Percentiles rank a stretch among this genome's conserved stretches.
Conservation (phyloP, 192 early-diverging fungal species). For the Entomortierella beljakovae region DNA sequence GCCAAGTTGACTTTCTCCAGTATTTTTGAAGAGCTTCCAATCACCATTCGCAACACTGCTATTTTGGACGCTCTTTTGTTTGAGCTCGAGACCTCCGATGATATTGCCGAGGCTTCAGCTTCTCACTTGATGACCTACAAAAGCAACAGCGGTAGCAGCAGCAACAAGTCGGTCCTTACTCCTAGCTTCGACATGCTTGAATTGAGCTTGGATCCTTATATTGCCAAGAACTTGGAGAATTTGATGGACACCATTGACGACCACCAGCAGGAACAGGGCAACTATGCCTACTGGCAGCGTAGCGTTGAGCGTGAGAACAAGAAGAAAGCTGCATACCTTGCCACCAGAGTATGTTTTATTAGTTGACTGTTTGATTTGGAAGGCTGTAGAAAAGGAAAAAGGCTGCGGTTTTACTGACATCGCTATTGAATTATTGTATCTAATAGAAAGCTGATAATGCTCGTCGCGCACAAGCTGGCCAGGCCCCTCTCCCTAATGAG, state of each 20-base stretch:
- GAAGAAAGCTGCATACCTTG: slow-evolving; percentile 71
- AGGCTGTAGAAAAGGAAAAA: too few species aligned
- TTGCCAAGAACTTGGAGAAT: slow-evolving; percentile 89
- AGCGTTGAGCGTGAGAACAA: slow-evolving; percentile 88
- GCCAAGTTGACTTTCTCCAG: slow-evolving; percentile 85
- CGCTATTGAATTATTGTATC: background rate
- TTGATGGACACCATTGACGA: slow-evolving; percentile 89
- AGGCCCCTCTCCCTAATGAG: slow-evolving; percentile 80
- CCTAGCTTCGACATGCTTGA: slow-evolving; percentile 80
- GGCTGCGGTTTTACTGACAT: too few species aligned
- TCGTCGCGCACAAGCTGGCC: slow-evolving; percentile 72
- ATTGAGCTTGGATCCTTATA: slow-evolving; percentile 83
- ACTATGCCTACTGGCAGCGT: slow-evolving; percentile 97
- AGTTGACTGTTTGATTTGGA: background rate
- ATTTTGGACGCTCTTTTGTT: slow-evolving; percentile 81
- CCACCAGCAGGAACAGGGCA: slow-evolving; percentile 89
- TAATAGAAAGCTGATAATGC: slow-evolving; percentile 78
- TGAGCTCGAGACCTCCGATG: slow-evolving; percentile 68
- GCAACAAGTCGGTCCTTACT: slow-evolving; percentile 59
- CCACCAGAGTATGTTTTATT: slow-evolving; percentile 63
- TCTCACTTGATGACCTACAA: slow-evolving; percentile 72
- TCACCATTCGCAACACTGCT: slow-evolving; percentile 87
- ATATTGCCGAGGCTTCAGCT: slow-evolving; percentile 63
- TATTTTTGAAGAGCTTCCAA: slow-evolving; percentile 92
- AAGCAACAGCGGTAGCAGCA: slow-evolving; percentile 36